Evolutionary conservation across 2,329 filamentous ascomycete genomes (phyloP), one percentile per base, ranked within the genome.

Genomic region (Juglanconis sp.): DNA sequence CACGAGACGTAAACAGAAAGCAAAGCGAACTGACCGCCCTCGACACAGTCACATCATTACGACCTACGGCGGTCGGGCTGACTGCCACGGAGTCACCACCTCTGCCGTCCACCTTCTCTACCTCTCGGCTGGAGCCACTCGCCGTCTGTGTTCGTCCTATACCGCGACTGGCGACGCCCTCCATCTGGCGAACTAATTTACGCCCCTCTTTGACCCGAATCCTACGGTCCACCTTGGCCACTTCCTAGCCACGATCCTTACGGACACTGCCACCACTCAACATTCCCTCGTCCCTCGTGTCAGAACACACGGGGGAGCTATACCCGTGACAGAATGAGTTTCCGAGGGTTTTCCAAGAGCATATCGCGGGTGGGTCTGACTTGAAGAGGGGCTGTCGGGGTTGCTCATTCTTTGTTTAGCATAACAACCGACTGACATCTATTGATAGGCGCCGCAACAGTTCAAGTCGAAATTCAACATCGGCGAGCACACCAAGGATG

Each of bases 281-380:
- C 49, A 34, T 9, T 17, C 24, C 24, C 24, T 24, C 38, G 31
- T 47, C 47, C 38, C 46, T 58, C 53, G 40, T 49, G 44, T 47
- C 34, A 50, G 30, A 47, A 24, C 54, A 17, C 24, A 46, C 35
- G 44, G 44, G 46, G 55, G 40, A 54, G 46, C 30, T 40, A 24
- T 15, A 50, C 38, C 31, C n/a, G 47, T 50, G 50, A 17, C 53
- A 69, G 56, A 72, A 98, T 99, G 95, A 97, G 93, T 85, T 93
- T 96, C 83, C 96, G 95, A 78, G 95, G 95, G 71, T 91, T 99
- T 71, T 87, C 90, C 74, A 98, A 97, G 83, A 89, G 89, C 80
- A 81, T 96, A 72, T 85, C 86, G 65, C 87, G 95, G 78, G 94
- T 94, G 84, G 74, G 87, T 62, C 1, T 9, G 24, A n/a, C 8